A percentile compares a stretch with the other conserved stretches of the same genome.
Evolutionary conservation across 257 asterid genomes (phyloP).

Genomic region (Solanum arcanum): DNA sequence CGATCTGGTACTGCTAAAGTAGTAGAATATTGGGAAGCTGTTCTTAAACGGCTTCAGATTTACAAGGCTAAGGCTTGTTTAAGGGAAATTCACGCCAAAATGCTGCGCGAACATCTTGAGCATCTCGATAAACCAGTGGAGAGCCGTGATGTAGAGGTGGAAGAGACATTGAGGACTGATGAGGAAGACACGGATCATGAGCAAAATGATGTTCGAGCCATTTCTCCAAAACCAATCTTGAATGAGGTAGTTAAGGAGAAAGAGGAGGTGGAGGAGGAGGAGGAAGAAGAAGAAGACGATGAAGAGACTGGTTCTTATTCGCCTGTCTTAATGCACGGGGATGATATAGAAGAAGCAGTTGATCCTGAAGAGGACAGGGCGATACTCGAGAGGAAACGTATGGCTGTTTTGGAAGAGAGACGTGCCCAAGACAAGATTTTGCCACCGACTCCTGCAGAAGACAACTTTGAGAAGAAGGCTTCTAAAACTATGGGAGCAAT

Average conservation of each 20-base stretch:
- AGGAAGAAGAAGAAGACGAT: background rate
- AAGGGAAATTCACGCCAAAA: constrained; percentile 78
- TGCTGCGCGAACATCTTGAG: constrained; percentile 65
- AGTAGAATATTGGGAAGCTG: constrained; percentile 93
- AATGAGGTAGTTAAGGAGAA: constrained; percentile 35
- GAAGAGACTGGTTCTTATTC: constrained; percentile 60
- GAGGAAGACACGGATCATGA: constrained; percentile 16
- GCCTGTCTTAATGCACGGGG: constrained; percentile 61
- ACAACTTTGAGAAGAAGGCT: constrained; percentile 66
- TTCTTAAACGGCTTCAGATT: constrained; percentile 75
- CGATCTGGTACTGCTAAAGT: constrained; percentile 85
- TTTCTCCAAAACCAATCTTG: constrained; percentile 39
- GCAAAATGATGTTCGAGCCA: constrained; percentile 18
- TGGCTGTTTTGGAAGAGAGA: constrained; percentile 73
- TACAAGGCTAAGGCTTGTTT: constrained; percentile 93
- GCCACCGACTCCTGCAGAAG: constrained; percentile 46
- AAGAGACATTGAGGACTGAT: constrained; percentile 20
- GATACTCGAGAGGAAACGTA: constrained; percentile 67
- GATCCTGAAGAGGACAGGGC: constrained; percentile 92
- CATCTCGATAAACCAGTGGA: constrained; percentile 47
- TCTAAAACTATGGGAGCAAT: constrained; percentile 80
- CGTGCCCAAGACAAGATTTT: constrained; percentile 68
- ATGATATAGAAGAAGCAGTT: constrained; percentile 80
- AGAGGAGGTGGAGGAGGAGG: constrained; percentile 17
- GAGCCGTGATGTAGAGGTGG: constrained; percentile 25